These are phyloP conservation scores for Penicillium angulare DNA, from an alignment of 495 filamentous ascomycete species.

Conservation along the genomic window DNA sequence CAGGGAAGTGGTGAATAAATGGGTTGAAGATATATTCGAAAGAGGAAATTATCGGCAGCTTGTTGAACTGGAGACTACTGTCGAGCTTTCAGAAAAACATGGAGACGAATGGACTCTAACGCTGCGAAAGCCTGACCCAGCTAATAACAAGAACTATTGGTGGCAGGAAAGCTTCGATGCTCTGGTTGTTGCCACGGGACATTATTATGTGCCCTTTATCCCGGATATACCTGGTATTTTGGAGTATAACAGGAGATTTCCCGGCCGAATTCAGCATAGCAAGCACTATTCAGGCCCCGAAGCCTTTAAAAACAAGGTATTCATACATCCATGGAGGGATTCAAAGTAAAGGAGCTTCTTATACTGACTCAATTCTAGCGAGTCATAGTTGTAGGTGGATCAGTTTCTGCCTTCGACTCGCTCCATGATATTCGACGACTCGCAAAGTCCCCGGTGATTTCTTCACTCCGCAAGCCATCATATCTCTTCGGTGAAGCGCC, in stretches of 20 bases:
- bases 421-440: slow-evolving; percentile 6
- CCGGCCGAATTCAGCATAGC: slow-evolving; percentile 11
- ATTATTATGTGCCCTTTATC: slow-evolving; percentile 64
- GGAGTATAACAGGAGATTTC: slow-evolving; percentile 3
- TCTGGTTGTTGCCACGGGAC: slow-evolving; percentile 68
- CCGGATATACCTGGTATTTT: slow-evolving; percentile 43
- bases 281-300: slow-evolving; percentile 12
- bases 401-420: slow-evolving; percentile 13
- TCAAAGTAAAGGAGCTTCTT: no score
- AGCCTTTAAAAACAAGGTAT: slow-evolving; percentile 5
- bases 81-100: slow-evolving; percentile 15
- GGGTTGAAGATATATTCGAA: not conserved
- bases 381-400: slow-evolving; percentile 16
- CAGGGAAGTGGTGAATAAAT: not conserved
- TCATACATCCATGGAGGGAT: no score
- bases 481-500: slow-evolving; percentile 2
- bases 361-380: no score
- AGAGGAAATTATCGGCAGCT: not conserved
- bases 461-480: not conserved
- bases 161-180: slow-evolving; percentile 51
- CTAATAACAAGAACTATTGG: slow-evolving; percentile 11
- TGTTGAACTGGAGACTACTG: slow-evolving; percentile 8
- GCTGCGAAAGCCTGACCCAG: not conserved
- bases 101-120: slow-evolving; percentile 8
- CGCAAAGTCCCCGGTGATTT: not conserved